Conservation (phyloP, 495 filamentous ascomycete genomes). For the Articulospora tetracladia region DNA sequence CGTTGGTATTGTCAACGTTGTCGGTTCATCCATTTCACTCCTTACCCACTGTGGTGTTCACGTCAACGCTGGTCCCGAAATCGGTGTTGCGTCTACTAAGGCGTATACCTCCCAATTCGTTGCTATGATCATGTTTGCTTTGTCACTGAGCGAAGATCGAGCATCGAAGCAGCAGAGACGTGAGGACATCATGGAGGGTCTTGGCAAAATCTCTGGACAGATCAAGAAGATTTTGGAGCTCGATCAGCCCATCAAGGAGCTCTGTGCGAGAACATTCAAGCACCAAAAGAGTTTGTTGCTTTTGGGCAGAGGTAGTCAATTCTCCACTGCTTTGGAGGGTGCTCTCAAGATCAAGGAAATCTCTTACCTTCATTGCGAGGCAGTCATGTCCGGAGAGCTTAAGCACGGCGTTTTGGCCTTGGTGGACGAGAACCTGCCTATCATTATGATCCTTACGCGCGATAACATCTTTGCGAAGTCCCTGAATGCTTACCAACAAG, state of each 20-base stretch:
- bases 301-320: slow-evolving; percentile 91
- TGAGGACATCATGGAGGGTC: slow-evolving; percentile 95
- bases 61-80: slow-evolving; percentile 98
- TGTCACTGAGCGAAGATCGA: slow-evolving; percentile 93
- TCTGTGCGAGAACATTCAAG: slow-evolving; percentile 89
- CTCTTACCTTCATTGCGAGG: slow-evolving; percentile 98
- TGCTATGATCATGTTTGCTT: slow-evolving; percentile 98
- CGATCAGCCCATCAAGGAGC: slow-evolving; percentile 87
- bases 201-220: slow-evolving; percentile 80
- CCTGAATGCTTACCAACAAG: slow-evolving; percentile 96
- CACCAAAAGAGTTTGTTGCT: slow-evolving; percentile 94
- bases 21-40: slow-evolving; percentile 96
- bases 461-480: slow-evolving; percentile 96
- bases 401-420: slow-evolving; percentile 97
- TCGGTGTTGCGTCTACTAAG: slow-evolving; percentile 98
- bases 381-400: slow-evolving; percentile 98
- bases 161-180: slow-evolving; percentile 90
- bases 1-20: slow-evolving; percentile 96
- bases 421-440: slow-evolving; percentile 96
- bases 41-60: slow-evolving; percentile 99
- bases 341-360: slow-evolving; percentile 99
- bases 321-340: slow-evolving; percentile 95
- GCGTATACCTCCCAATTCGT: slow-evolving; percentile 99
- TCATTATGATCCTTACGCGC: slow-evolving; percentile 98
- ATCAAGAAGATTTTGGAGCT: slow-evolving; percentile 87